These are phyloP conservation scores for Hordeum vulgare DNA, from an alignment of 176 grass and related monocot species.

Conservation along the genomic window DNA sequence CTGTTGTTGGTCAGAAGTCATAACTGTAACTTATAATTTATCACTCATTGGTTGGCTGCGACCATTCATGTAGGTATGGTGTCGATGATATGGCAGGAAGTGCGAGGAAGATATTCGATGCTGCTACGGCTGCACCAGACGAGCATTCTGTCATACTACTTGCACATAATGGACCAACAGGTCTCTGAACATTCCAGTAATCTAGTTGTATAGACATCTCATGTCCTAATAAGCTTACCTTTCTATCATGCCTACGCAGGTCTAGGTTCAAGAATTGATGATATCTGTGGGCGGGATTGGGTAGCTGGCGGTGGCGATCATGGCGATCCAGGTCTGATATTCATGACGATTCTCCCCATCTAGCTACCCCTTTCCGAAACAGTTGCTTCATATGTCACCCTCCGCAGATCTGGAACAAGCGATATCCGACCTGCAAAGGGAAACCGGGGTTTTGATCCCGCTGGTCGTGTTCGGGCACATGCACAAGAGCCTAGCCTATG, in stretches of 20 bases:
- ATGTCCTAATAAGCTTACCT: not conserved
- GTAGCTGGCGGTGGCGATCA: constrained; percentile 62
- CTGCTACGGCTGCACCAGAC: constrained; percentile 49
- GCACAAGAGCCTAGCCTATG: constrained; percentile 77
- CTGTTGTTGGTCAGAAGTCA: not conserved
- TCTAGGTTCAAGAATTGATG: constrained; percentile 66
- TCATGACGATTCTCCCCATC: not conserved
- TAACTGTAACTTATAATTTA: not conserved
- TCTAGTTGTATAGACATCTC: not conserved
- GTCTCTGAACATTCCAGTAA: constrained; percentile 26
- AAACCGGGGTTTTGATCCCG: constrained; percentile 52
- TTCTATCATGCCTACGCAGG: constrained; percentile 33
- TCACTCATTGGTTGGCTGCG: not conserved
- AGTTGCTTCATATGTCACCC: not conserved
- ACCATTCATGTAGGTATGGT: constrained; percentile 52
- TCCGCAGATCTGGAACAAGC: constrained; percentile 65
- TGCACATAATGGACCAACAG: constrained; percentile 97
- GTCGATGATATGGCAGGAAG: constrained; percentile 84
- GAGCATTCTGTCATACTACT: constrained; percentile 71
- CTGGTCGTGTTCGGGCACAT: constrained; percentile 90
- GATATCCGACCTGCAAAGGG: constrained; percentile 59
- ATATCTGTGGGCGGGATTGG: constrained; percentile 93
- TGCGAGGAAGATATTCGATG: constrained; percentile 78
- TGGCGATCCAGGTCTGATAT: constrained; percentile 75
- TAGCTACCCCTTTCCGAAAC: not conserved